phyloP scores from a whole-genome alignment of 225 moss, liverwort and hornwort species.

The Bryoerythrophyllum caledonicum region DNA sequence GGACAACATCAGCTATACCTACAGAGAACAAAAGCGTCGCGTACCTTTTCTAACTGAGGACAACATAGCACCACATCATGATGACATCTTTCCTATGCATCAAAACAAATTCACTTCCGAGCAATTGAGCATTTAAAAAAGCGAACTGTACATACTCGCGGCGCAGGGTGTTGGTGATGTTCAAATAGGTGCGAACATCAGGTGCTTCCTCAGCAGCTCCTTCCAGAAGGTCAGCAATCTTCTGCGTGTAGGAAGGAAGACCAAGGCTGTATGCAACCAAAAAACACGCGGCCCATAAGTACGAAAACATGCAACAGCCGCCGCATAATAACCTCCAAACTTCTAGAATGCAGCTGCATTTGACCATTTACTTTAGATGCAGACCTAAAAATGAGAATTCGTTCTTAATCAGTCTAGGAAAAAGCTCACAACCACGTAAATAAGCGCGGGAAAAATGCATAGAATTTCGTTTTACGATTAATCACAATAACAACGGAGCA shows the following conservation, averaged over 20 bases:
- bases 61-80: too few species aligned
- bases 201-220: constrained; percentile 80
- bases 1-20: background rate
- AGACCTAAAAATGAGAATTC: background rate
- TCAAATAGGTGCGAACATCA: constrained; percentile 75
- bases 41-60: too few species aligned
- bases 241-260: constrained; percentile 79
- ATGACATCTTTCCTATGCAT: background rate
- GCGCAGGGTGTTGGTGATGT: constrained; percentile 61
- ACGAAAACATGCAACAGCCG: background rate
- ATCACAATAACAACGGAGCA: background rate
- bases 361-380: background rate
- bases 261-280: constrained; percentile 62
- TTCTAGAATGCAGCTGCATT: background rate
- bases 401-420: background rate
- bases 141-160: constrained; percentile 56
- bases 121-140: background rate
- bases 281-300: constrained; percentile 1
- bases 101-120: background rate
- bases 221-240: constrained; percentile 82
- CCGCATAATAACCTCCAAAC: constrained; percentile 7
- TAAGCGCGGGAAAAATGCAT: background rate
- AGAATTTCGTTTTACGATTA: background rate
- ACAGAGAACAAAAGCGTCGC: background rate
- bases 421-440: background rate